These are phyloP conservation scores for Ophiostoma fasciatum DNA, from an alignment of 2,329 filamentous ascomycete species.

Conservation along the genomic window DNA sequence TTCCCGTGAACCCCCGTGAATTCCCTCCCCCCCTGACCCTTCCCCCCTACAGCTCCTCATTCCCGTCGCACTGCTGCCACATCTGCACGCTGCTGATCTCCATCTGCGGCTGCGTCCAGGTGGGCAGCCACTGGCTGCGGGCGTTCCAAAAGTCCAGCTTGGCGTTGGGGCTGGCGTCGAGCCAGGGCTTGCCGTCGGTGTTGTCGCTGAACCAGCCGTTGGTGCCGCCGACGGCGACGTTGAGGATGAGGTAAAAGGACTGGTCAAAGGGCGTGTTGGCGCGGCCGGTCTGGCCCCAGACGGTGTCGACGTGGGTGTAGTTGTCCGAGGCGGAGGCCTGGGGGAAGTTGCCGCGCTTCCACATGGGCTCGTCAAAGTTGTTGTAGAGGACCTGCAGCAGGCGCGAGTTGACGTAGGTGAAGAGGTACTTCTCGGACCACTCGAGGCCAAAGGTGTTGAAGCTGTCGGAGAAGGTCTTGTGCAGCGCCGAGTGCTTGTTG, in stretches of 20 bases:
- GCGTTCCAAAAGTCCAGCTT: constrained; percentile 65
- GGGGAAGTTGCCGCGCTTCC: constrained; percentile 54
- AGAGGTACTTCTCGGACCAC: constrained; percentile 79
- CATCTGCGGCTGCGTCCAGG: constrained; percentile 56
- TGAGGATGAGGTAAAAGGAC: constrained; percentile 61
- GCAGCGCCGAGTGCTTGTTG: constrained; percentile 58
- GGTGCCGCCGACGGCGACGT: constrained; percentile 60
- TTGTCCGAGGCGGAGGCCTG: constrained; percentile 37
- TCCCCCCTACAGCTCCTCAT: constrained; percentile 31
- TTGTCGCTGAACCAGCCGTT: constrained; percentile 78
- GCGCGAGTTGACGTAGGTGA: constrained; percentile 71
- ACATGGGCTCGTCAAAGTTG: constrained; percentile 55
- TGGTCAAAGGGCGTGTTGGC: constrained; percentile 60
- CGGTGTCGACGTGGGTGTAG: constrained; percentile 47
- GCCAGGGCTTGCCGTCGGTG: constrained; percentile 60
- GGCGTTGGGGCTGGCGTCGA: constrained; percentile 51
- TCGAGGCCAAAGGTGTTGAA: constrained; percentile 73
- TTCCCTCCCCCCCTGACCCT: too few relatives aligned
- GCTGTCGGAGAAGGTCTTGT: constrained; percentile 53
- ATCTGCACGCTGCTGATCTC: constrained; percentile 56
- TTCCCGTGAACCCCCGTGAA: too few relatives aligned
- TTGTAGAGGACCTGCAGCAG: constrained; percentile 69
- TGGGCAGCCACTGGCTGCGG: constrained; percentile 49
- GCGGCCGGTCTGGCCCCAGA: constrained; percentile 47
- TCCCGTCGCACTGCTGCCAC: constrained; percentile 52